Evolutionary conservation across 75 land plant genomes (phyloP), one percentile per base, ranked within the genome.

Genomic region (Ceratopteris richardii): DNA sequence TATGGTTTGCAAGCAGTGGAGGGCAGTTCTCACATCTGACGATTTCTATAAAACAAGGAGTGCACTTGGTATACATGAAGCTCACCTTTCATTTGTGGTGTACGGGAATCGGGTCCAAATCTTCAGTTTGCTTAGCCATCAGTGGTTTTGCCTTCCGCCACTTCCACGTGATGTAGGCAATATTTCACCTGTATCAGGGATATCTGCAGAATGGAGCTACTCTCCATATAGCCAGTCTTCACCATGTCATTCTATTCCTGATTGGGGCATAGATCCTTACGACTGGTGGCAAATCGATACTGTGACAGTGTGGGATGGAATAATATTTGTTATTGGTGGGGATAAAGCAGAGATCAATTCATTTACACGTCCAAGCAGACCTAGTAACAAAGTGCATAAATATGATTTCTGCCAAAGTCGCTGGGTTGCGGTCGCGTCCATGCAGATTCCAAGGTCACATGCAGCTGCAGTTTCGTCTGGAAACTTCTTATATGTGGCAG

Each of bases 281-380:
- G 67, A 65, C 1, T 65, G 67, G 67, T 65, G 67, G 67, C 65
- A 40, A 46, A 60, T 65, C 26, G 67, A 65, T 29, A 62, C 67
- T 24, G 67, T 65, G 22, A 65, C 67, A 7, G 67, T 62, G 22
- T 37, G 26, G 23, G 46, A 60, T 19, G 67, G 67, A 42, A 65
- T 28, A 16, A 46, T 65, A 25, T 65, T 33, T 41, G 67, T 65
- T 16, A 40, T 65, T 26, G 67, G 67, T 25, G 67, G 67, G 25
- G 64, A 60, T 24, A 44, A 42, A 26, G 36, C 46, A 20, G n/a
- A n/a, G n/a, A n/a, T n/a, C n/a, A n/a, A n/a, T n/a, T n/a, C n/a
- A n/a, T n/a, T n/a, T n/a, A 64, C 58, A 63, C 64, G 43, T 13
- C 62, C 40, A 19, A 56, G 54, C 19, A 31, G 56, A 25, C 46